Base-by-base conservation (phyloP, 176 grass and related monocot species). In the Ananas comosus region DNA sequence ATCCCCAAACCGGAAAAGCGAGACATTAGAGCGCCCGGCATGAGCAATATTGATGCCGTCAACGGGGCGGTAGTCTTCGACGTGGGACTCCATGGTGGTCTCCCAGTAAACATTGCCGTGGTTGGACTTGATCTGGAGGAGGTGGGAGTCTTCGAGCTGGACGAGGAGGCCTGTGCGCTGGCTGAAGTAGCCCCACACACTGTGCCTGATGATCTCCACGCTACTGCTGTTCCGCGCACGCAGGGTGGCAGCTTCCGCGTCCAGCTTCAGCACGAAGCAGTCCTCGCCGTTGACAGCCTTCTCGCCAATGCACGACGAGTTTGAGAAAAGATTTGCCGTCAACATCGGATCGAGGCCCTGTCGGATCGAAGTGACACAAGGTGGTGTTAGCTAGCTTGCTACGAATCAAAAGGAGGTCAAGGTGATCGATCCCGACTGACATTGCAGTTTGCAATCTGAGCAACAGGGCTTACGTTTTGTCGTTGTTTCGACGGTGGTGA, bases 181-280 rank as follows among this genome's bases (percentile, higher is more conserved):
- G 84, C 94, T 99, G 86, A 99, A 99, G 89, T 90, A 93, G 0
- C 94, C 94, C 94, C 94, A 99, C 29, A 99, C 82, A 1, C 85
- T 93, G 80, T 99, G 94, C 3, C 87, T 70, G 70, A 99, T 91
- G 81, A 99, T 92, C 81, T 99, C 89, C 8, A 99, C 87, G 72
- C 84, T 90, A 83, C 74, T 64, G 86, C 84, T 83, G 80, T 92
- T 99, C 48, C 89, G 84, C 16, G 82, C 94, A 0, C 81, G 90
- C 42, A 99, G 82, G 86, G 69, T 88, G 0, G 94, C 91, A 2
- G 87, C 84, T 74, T 93, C 81, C 1, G 89, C 83, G 50, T 99
- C 94, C 77, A 99, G 81, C 84, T 83, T 99, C 51, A 99, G 86
- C 68, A 93, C 81, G 80, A 99, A 99, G 80, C 94, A 99, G 50